Base-by-base conservation (phyloP, 2,329 filamentous ascomycete genomes). In the Elsinoe fawcettii region DNA sequence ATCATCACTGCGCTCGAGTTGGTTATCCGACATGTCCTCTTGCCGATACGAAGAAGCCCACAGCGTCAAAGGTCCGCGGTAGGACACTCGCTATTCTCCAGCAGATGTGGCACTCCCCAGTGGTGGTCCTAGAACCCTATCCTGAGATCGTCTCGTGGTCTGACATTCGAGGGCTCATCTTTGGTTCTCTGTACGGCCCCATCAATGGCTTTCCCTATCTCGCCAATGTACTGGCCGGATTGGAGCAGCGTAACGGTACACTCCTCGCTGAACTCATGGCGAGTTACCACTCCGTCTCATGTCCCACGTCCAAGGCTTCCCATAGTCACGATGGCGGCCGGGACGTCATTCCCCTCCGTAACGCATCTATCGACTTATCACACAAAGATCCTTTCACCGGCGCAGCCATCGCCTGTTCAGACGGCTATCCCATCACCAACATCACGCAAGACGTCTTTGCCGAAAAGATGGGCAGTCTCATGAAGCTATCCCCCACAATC, bases 1-100 rank as follows among this genome's bases (percentile, higher is more conserved):
- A 75, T 64, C 70, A 69, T 2, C 72, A 71, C 51, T 79, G 77
- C 58, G 67, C 73, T 22, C 62, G 67, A 39, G 69, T 69, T 3
- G 76, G 76, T 0, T 70, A 71, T 3, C 64, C 67, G 0, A 41
- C 51, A 3, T 79, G 77, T 58, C 64, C 70, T 4, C 64, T 76
- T 1, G 66, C 72, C 2, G 37, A 51, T 16, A 20, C 43, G 6
- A 51, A 55, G 14, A 23, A 67, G 14, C 54, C 68, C 14, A 69
- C 65, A 7, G 58, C 66, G 1, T 62, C 63, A 46, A 71, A 70
- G 22, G 71, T 78, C 46, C 65, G 71, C 49, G 55, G 66, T 9
- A 65, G 67, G 12, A 63, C 68, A 8, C 37, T 66, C 12, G 64
- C 59, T 32, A 71, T 75, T 30, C 57, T 73, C 34, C 20, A 66